Evolutionary conservation across 495 filamentous ascomycete species (phyloP), one percentile per base, ranked within the genome.

Genomic region (Tuber microsphaerosporum): DNA sequence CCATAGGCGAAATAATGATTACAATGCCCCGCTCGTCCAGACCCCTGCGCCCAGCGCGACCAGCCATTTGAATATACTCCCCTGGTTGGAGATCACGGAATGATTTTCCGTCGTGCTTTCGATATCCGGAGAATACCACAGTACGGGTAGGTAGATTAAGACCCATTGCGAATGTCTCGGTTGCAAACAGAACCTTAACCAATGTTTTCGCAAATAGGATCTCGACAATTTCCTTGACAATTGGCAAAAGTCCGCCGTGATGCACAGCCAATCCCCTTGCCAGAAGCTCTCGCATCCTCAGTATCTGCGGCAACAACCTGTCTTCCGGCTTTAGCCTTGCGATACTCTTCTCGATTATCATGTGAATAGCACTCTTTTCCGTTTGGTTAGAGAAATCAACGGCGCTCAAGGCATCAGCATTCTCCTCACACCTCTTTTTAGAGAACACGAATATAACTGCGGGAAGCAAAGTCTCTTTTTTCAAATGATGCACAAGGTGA

Each of bases 31-130:
- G 93, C 1, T 90, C 88, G 81, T 99, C 95, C 70, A 98, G 88
- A 78, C 95, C 95, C 86, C 95, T 89, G 79, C 95, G 90, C 70
- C 95, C 95, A 77, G 95, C 95, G 86, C 95, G 88, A 34, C 95
- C 95, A 44, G 95, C 94, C 95, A 99, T 99, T 78, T 99, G 95
- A 19, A 96, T 99, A 83, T 98, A 98, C 83, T 99, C 95, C 12
- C 95, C 96, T 1, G 95, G 94, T 2, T 94, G 86, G 3, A 99
- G 87, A 83, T 97, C 94, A 78, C 95, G 88, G 87, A 98, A 98
- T 17, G 86, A 85, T 81, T 94, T 92, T 48, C 94, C 95, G 82
- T 98, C 95, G 77, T 97, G 94, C 82, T 99, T 99, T 71, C 96
- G 89, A 84, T 93, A 97, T 20, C 96, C 96, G 65, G 95, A 98